phyloP scores from a whole-genome alignment of 768 basidiomycete genomes.

The Scleroderma citrinum region DNA sequence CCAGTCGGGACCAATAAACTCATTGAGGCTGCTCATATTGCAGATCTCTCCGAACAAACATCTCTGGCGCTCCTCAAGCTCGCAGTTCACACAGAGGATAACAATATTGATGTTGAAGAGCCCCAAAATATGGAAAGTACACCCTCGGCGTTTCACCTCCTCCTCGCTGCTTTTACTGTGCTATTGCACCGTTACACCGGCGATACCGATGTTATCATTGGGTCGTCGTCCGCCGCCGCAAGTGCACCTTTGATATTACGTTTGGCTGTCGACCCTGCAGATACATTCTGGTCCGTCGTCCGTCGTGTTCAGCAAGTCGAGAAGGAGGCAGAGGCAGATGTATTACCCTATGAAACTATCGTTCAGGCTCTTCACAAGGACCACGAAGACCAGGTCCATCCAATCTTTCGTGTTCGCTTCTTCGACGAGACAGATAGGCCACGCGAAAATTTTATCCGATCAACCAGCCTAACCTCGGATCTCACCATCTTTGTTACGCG shows the following conservation, averaged over 20 bases:
- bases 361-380: constrained; percentile 60
- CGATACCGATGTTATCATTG: constrained; percentile 90
- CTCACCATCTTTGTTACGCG: constrained; percentile 85
- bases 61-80: constrained; percentile 79
- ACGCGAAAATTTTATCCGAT: constrained; percentile 67
- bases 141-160: constrained; percentile 85
- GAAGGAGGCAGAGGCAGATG: constrained; percentile 74
- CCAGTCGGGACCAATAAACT: constrained; percentile 66
- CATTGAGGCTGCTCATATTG: constrained; percentile 76
- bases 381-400: constrained; percentile 51
- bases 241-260: constrained; percentile 81
- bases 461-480: constrained; percentile 85
- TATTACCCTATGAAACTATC: constrained; percentile 74
- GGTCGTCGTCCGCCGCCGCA: constrained; percentile 72
- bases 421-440: constrained; percentile 84
- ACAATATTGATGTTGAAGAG: constrained; percentile 45
- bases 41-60: constrained; percentile 68
- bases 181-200: constrained; percentile 93
- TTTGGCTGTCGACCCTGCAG: constrained; percentile 73
- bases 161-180: constrained; percentile 88
- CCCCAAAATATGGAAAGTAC: constrained; percentile 31
- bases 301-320: constrained; percentile 81
- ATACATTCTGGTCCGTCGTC: constrained; percentile 87
- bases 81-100: constrained; percentile 62
- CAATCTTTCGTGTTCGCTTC: constrained; percentile 92